Conservation (phyloP, 2,329 filamentous ascomycete genomes). For the Sphaerulina vaccinii region DNA sequence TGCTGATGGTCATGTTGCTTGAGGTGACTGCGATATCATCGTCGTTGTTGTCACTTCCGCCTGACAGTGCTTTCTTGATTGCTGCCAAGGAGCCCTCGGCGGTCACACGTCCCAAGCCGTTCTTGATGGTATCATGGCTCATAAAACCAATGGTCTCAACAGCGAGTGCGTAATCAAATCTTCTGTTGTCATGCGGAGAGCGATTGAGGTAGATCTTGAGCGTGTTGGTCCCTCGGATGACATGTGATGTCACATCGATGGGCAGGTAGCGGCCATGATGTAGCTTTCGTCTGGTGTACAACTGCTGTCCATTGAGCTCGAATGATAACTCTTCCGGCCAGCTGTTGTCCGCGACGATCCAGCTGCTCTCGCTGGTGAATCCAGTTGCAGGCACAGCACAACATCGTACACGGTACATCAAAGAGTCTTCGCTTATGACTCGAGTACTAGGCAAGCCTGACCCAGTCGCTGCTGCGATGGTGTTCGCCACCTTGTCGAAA, state of each 20-base stretch:
- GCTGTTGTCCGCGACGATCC: constrained; percentile 61
- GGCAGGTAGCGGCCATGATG: constrained; percentile 76
- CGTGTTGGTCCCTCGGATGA: constrained; percentile 61
- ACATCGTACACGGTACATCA: constrained; percentile 69
- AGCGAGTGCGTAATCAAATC: constrained; percentile 59
- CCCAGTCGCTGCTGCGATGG: constrained; percentile 28
- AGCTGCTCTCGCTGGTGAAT: constrained; percentile 50
- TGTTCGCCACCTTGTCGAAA: constrained; percentile 39
- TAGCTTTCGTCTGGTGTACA: constrained; percentile 63
- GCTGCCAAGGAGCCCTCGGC: constrained; percentile 53
- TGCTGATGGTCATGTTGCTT: constrained; percentile 43
- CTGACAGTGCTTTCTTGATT: constrained; percentile 55
- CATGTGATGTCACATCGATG: constrained; percentile 65
- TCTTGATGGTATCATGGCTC: constrained; percentile 41
- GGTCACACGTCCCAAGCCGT: constrained; percentile 38
- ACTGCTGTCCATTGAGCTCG: constrained; percentile 58
- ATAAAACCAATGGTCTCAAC: constrained; percentile 67
- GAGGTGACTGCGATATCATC: constrained; percentile 47
- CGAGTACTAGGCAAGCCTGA: constrained; percentile 35
- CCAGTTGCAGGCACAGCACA: constrained; percentile 45
- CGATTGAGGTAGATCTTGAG: constrained; percentile 55
- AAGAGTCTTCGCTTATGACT: constrained; percentile 51
- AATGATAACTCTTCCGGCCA: constrained; percentile 75
- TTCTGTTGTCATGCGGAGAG: constrained; percentile 37
- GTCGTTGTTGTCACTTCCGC: constrained; percentile 54